These are phyloP conservation scores for Anacardium occidentale DNA, from an alignment of 345 rosid genomes.

Conservation along the genomic window DNA sequence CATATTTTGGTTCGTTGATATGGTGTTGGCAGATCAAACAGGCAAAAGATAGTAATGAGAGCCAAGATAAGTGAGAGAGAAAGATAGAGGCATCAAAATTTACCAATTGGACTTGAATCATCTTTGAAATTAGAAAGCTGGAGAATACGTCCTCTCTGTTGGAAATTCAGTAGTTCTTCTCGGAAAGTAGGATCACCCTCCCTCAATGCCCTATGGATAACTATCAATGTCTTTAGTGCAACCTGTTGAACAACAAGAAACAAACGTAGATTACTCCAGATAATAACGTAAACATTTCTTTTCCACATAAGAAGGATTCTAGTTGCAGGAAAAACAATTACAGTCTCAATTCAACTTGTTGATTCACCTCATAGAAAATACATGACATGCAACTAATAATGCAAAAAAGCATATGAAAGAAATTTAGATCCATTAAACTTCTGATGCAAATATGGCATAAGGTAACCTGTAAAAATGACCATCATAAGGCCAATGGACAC, in stretches of 20 bases:
- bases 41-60: conserved; percentile 2
- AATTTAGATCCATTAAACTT: conserved; percentile 9
- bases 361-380: not conserved
- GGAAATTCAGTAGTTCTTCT: conserved; percentile 79
- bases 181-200: conserved; percentile 96
- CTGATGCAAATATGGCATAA: not conserved
- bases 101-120: conserved; percentile 95
- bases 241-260: conserved; percentile 46
- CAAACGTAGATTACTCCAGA: not conserved
- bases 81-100: conserved; percentile 8
- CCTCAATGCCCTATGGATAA: conserved; percentile 80
- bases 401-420: not conserved
- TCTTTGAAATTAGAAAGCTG: conserved; percentile 96
- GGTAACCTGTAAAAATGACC: not conserved
- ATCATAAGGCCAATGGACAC: conserved; percentile 1
- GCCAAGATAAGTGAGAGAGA: not conserved
- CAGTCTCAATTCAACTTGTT: conserved; percentile 13
- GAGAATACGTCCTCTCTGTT: conserved; percentile 80
- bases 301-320: not conserved
- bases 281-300: not conserved
- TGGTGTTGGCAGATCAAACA: not conserved
- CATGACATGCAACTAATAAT: not conserved
- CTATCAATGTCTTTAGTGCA: conserved; percentile 87
- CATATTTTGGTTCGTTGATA: not conserved
- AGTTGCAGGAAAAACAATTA: not conserved